phyloP scores from a whole-genome alignment of 768 basidiomycete genomes.

The Kwoniella botswanensis region DNA sequence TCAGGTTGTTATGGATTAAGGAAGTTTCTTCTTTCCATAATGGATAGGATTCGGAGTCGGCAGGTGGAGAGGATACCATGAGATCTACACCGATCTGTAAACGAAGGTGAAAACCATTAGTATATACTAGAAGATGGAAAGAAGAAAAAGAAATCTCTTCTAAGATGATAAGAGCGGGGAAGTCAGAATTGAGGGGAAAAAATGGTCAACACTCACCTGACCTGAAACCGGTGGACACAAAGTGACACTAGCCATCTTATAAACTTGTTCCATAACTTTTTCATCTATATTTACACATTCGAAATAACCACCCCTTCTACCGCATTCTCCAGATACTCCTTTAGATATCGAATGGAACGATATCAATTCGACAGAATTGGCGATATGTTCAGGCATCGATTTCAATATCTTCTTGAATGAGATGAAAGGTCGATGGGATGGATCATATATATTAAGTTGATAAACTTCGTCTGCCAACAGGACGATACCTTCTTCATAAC shows the following conservation, averaged over 20 bases:
- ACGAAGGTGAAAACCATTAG: neutral
- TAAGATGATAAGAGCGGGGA: too few relatives aligned
- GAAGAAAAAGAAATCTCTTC: too few relatives aligned
- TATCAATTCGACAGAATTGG: conserved; percentile 70
- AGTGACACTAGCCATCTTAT: conserved; percentile 92
- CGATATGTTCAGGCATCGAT: conserved; percentile 66
- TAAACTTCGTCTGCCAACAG: conserved; percentile 99
- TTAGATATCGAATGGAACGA: conserved; percentile 99
- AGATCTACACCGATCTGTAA: conserved; percentile 87
- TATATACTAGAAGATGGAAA: neutral
- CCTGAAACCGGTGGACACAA: conserved; percentile 89
- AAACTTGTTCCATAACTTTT: conserved; percentile 81
- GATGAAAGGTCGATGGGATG: conserved; percentile 71
- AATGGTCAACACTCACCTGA: conserved; percentile 42
- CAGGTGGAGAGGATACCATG: conserved; percentile 85
- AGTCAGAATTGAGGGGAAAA: too few relatives aligned
- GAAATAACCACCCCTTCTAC: conserved; percentile 95
- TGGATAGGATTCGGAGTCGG: conserved; percentile 74
- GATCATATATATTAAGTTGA: conserved; percentile 84
- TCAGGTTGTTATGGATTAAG: conserved; percentile 69
- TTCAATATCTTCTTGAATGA: conserved; percentile 90
- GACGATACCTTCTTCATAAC: conserved; percentile 81
- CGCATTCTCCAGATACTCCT: conserved; percentile 94
- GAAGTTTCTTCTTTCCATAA: conserved; percentile 85
- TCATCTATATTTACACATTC: conserved; percentile 82